Evolutionary conservation across 139 green algal species (phyloP).

Genomic region (Closterium sp.): DNA sequence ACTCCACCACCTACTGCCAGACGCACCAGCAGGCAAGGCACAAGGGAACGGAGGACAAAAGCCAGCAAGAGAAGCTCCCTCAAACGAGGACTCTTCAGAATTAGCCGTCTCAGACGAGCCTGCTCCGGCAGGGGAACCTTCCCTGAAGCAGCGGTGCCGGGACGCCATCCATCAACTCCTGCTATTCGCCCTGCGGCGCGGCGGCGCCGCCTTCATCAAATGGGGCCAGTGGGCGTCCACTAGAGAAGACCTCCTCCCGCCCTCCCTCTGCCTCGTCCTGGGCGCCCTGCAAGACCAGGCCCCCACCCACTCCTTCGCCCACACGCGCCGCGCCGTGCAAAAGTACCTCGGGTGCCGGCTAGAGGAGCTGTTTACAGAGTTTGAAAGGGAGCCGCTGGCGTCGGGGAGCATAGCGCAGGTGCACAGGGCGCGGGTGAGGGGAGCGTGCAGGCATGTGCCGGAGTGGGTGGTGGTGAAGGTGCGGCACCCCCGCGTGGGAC

Average conservation of each 20-base stretch:
- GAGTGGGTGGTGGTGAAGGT: conserved; percentile 45
- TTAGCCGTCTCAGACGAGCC: not conserved
- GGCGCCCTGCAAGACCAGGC: conserved; percentile 58
- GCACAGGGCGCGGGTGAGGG: not conserved
- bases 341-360: not conserved
- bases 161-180: not conserved
- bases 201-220: not conserved
- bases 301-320: conserved; percentile 53
- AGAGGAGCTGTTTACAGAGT: not conserved
- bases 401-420: conserved; percentile 7
- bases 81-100: not conserved
- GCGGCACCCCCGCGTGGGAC: conserved; percentile 45
- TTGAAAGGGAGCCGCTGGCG: not conserved
- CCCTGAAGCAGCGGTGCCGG: not conserved
- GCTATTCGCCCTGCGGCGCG: not conserved
- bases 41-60: not conserved
- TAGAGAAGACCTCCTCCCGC: conserved; percentile 89
- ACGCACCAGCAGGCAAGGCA: not conserved
- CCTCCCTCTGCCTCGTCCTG: conserved; percentile 45
- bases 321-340: not conserved
- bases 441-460: not conserved
- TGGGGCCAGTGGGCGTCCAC: conserved; percentile 60
- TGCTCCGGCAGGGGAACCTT: not conserved
- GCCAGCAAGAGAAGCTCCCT: not conserved
- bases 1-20: not conserved